Evolutionary conservation across 2,329 filamentous ascomycete genomes (phyloP).

Genomic region (Fusarium globosum): DNA sequence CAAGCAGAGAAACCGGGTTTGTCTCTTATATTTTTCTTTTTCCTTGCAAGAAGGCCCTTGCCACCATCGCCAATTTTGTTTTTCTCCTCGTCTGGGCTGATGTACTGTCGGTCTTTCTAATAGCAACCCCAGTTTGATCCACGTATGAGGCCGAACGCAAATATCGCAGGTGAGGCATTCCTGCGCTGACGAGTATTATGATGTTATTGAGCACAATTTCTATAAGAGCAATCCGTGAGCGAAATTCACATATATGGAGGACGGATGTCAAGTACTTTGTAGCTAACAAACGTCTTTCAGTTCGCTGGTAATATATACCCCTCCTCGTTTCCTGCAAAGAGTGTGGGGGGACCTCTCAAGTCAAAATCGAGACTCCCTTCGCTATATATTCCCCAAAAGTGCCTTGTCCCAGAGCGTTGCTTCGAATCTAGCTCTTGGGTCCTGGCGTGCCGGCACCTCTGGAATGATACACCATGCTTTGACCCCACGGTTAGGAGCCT

Average conservation of each 20-base stretch:
- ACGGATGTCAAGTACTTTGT: background rate
- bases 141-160: background rate
- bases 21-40: background rate
- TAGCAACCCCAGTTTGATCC: too few relatives aligned
- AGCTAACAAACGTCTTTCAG: background rate
- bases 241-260: background rate
- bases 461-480: background rate
- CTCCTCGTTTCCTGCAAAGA: background rate
- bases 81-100: too few relatives aligned
- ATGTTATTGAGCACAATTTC: too few relatives aligned
- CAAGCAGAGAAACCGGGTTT: too few relatives aligned
- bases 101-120: background rate
- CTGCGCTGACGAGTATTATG: background rate
- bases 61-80: too few relatives aligned
- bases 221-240: background rate
- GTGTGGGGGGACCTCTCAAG: background rate
- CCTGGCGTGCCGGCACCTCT: rapidly evolving
- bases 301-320: background rate
- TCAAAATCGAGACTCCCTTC: too few relatives aligned
- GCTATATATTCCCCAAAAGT: background rate
- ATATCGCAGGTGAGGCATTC: background rate
- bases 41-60: too few relatives aligned
- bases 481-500: too few relatives aligned
- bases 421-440: background rate
- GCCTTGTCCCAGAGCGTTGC: background rate